Base-by-base conservation (phyloP, 2,329 filamentous ascomycete genomes). In the Lecanicillium sp. region DNA sequence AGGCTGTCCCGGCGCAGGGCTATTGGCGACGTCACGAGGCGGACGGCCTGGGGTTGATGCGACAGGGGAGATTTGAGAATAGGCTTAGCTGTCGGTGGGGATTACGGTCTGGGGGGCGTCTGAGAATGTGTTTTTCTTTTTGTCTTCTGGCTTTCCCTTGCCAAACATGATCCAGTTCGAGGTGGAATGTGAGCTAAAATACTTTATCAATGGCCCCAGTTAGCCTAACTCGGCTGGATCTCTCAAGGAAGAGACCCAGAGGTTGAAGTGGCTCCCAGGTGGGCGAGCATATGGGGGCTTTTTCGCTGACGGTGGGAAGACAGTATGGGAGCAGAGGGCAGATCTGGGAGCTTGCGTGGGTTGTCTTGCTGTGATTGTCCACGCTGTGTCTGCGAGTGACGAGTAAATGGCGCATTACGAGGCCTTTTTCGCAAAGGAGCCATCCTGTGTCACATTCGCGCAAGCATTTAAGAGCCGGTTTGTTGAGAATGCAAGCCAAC, bases 291-390 rank as follows among this genome's bases (percentile, higher is more conserved):
- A 46, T 24, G 26, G 26, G 19, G n/a, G 26, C 19, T 17, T 46
- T 45, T 11, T 24, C 33, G 27, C 44, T 46, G 44, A 46, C 44
- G 26, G 24, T 26, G 30, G 29, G 19, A 12, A 37, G 20, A 36
- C 38, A 36, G 38, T 38, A 46, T 46, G 32, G 38, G 35, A 36
- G 33, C 17, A 45, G 43, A 30, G 29, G 26, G 24, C 38, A 35
- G 32, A 35, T 33, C 19, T 30, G 43, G 17, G 12, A 29, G 29
- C 14, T 39, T 26, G 14, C 19, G 14, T 27, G 17, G n/a, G n/a
- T n/a, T n/a, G n/a, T n/a, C n/a, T n/a, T n/a, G n/a, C n/a, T n/a
- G n/a, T n/a, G n/a, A n/a, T n/a, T n/a, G n/a, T n/a, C n/a, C n/a
- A n/a, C n/a, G n/a, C n/a, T n/a, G n/a, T n/a, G n/a, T n/a, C n/a